These are phyloP conservation scores for Pyrenochaeta sp. DNA, from an alignment of 2,329 filamentous ascomycete genomes.

Conservation along the genomic window DNA sequence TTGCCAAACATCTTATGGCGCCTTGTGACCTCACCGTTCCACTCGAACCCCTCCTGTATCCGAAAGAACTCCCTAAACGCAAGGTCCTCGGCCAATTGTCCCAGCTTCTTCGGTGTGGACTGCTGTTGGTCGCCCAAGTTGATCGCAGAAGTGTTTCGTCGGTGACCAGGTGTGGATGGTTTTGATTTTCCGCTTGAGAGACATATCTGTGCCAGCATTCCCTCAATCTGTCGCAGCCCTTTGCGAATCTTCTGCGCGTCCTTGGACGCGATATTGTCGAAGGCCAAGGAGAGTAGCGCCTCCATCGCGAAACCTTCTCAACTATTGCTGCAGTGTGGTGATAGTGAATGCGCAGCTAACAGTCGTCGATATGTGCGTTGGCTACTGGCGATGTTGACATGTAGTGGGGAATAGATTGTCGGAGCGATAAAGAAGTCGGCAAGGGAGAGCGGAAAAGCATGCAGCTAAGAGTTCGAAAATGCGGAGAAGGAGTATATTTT, in stretches of 20 bases:
- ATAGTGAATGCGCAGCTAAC: slow-evolving; percentile 13
- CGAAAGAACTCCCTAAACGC: slow-evolving; percentile 97
- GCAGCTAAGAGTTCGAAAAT: slow-evolving; percentile 37
- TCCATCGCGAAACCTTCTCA: slow-evolving; percentile 70
- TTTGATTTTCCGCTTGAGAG: slow-evolving; percentile 63
- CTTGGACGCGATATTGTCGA: slow-evolving; percentile 95
- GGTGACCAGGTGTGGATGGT: slow-evolving; percentile 42
- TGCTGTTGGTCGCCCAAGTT: slow-evolving; percentile 42
- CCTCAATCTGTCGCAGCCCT: slow-evolving; percentile 92
- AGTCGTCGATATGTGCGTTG: slow-evolving; percentile 7
- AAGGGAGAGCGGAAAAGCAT: slow-evolving; percentile 30
- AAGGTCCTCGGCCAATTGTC: slow-evolving; percentile 78
- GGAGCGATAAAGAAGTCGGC: slow-evolving; percentile 24
- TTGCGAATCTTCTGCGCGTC: slow-evolving; percentile 91
- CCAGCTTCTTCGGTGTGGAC: slow-evolving; percentile 60
- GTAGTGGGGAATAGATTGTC: slow-evolving; percentile 14
- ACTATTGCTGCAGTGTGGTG: slow-evolving; percentile 3
- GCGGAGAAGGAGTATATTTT: slow-evolving; percentile 36
- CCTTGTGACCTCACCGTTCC: slow-evolving; percentile 71
- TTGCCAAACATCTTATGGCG: background rate
- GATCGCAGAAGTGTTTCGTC: slow-evolving; percentile 49
- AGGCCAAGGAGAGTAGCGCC: slow-evolving; percentile 87
- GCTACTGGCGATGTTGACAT: slow-evolving; percentile 12
- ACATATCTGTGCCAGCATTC: slow-evolving; percentile 92
- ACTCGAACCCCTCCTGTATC: slow-evolving; percentile 95